Percentiles rank a stretch among this genome's conserved stretches.
Evolutionary conservation across 1,139 yeast genomes (phyloP).

Genomic region (Zygosaccharomyces pseudobailii): DNA sequence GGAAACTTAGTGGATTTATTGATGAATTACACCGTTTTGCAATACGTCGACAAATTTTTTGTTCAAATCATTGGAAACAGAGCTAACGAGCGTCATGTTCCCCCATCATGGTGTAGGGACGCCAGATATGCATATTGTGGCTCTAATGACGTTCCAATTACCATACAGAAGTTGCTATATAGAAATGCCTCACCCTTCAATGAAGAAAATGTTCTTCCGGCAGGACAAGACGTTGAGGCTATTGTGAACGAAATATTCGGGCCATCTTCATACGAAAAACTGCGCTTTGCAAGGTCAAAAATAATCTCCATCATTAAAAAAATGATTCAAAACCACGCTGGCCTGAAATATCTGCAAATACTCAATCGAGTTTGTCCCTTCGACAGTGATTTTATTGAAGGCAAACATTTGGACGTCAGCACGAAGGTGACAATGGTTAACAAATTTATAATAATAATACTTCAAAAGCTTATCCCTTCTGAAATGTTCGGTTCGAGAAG

Average conservation of each 20-base stretch:
- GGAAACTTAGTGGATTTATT: slow-evolving; percentile 21
- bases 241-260: slow-evolving; percentile 14
- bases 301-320: slow-evolving; percentile 8
- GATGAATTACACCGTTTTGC: slow-evolving; percentile 24
- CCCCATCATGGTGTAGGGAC: slow-evolving; percentile 18
- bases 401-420: slow-evolving; percentile 14
- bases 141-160: slow-evolving; percentile 1
- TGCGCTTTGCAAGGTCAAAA: background rate
- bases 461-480: slow-evolving; percentile 49
- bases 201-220: slow-evolving; percentile 9
- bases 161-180: slow-evolving; percentile 13
- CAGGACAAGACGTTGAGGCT: background rate
- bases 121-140: background rate
- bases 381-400: background rate
- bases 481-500: slow-evolving; percentile 50
- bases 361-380: slow-evolving; percentile 22
- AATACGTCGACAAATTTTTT: slow-evolving; percentile 13
- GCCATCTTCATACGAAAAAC: slow-evolving; percentile 1
- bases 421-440: slow-evolving; percentile 33
- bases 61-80: slow-evolving; percentile 28
- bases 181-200: slow-evolving; percentile 6
- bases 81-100: slow-evolving; percentile 21
- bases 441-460: slow-evolving; percentile 39
- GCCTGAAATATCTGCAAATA: slow-evolving; percentile 16
- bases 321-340: slow-evolving; percentile 15